Evolutionary conservation across 345 rosid genomes (phyloP).

Genomic region (Arabidopsis thaliana): DNA sequence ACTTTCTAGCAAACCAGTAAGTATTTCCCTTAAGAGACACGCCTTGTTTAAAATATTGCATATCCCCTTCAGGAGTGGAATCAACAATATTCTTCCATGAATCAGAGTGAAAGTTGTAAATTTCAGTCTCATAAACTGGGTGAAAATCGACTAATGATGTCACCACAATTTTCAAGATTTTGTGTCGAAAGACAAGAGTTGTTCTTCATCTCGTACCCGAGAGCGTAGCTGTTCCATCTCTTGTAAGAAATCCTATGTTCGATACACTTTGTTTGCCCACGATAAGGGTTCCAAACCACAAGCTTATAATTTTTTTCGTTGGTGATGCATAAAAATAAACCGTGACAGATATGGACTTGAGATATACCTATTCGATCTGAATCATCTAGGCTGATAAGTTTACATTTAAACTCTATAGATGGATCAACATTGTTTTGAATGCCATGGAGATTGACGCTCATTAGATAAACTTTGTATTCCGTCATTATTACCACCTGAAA

Average conservation of each 20-base stretch:
- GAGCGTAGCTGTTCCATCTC: not conserved
- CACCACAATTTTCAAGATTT: not conserved
- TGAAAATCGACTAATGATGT: too few species aligned
- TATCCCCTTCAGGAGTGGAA: not conserved
- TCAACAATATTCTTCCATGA: not conserved
- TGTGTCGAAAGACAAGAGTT: not conserved
- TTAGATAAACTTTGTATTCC: not conserved
- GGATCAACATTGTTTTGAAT: not conserved
- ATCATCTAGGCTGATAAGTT: not conserved
- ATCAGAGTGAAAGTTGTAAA: not conserved
- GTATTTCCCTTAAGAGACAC: not conserved
- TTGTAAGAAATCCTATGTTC: not conserved
- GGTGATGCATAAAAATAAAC: not conserved
- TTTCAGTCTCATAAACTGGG: not conserved
- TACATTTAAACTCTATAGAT: not conserved
- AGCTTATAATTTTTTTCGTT: not conserved
- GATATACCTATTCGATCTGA: not conserved
- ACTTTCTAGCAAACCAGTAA: not conserved
- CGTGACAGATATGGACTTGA: not conserved
- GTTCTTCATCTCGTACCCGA: constrained; percentile 1
- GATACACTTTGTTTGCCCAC: not conserved
- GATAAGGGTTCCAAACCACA: not conserved
- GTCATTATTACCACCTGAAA: not conserved
- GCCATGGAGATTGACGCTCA: not conserved
- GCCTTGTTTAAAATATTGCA: not conserved